Base-by-base conservation (phyloP, 164 flowering plant genomes). In the Cinnamomum chago region DNA sequence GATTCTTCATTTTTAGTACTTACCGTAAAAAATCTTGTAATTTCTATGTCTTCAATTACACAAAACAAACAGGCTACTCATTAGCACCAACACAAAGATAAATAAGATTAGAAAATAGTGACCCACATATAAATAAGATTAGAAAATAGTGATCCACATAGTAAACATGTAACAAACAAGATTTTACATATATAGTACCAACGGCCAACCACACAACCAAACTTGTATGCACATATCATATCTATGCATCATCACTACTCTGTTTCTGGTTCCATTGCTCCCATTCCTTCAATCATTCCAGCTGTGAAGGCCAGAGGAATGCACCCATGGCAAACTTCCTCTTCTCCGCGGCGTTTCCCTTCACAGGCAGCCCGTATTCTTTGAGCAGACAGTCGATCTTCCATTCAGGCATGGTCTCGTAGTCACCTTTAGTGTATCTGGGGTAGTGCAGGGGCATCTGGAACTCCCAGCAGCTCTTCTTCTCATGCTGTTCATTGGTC, bases 401-500 rank as follows among this genome's bases (percentile, higher is more conserved):
- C 85, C 85, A 83, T 74, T 83, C 87, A 3, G 87, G 84, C 87
- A 85, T 85, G 24, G 73, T 66, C 75, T 83, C 78, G 50, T 85
- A 85, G 15, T 85, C 87, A 1, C 76, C 76, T 35, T 67, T 72
- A 60, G 51, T 81, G 85, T 81, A 83, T 67, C 81, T 78, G 20
- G 87, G 87, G 66, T 85, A 85, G 79, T 85, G 87, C 67, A 85
- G 72, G 2, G 87, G 85, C 87, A 85, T 85, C 70, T 76, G 79
- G 65, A 85, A 85, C 70, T 52, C 68, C 23, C 58, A 27, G 25
- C 75, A 71, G 15, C 75, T 51, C 67, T 75, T 69, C 67, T 75
- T 74, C 47, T 14, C 65, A 18, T 18, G 73, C 22, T 58, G 23
- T n/a, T 47, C 73, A 28, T 60, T 65, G 33, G 52, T 2, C 25